phyloP scores from a whole-genome alignment of 2,329 filamentous ascomycete species.

The Didymella pomorum region DNA sequence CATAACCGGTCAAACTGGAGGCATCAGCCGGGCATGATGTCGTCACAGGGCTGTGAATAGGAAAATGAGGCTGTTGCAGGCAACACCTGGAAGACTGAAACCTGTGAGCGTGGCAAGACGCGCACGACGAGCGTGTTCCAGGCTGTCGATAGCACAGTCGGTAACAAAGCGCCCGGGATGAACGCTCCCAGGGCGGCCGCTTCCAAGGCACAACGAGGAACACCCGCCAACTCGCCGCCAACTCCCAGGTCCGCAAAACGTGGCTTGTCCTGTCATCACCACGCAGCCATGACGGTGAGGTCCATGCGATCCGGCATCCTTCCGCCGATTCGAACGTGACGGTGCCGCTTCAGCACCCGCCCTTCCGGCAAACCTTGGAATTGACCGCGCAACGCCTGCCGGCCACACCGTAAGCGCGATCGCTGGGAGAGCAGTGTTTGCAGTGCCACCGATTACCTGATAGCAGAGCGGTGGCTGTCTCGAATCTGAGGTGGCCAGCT shows the following conservation, averaged over 20 bases:
- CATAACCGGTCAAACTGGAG: conserved; percentile 20
- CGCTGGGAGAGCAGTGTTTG: conserved; percentile 22
- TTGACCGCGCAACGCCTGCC: conserved; percentile 29
- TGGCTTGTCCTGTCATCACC: conserved; percentile 35
- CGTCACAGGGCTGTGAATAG: conserved; percentile 22
- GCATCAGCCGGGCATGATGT: conserved; percentile 15
- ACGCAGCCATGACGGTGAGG: conserved; percentile 42
- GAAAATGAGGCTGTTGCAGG: conserved; percentile 18
- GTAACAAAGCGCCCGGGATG: conserved; percentile 14
- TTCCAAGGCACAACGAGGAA: conserved; percentile 28
- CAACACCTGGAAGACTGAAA: conserved; percentile 11
- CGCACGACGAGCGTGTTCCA: conserved; percentile 10
- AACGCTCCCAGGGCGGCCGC: conserved; percentile 15
- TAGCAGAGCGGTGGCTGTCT: conserved; percentile 29
- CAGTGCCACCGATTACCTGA: conserved; percentile 27
- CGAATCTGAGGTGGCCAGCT: conserved; percentile 37
- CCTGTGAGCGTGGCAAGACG: conserved; percentile 15
- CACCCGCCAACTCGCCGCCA: conserved; percentile 22
- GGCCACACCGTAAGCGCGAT: conserved; percentile 33
- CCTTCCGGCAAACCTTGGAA: conserved; percentile 40
- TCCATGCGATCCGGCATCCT: conserved; percentile 33
- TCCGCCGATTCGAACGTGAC: conserved; percentile 39
- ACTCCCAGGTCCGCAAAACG: conserved; percentile 24
- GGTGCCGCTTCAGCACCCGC: conserved; percentile 47
- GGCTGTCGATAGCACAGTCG: conserved; percentile 22